These are phyloP conservation scores for Torulaspora pretoriensis DNA, from an alignment of 1,139 yeast genomes.

Conservation along the genomic window DNA sequence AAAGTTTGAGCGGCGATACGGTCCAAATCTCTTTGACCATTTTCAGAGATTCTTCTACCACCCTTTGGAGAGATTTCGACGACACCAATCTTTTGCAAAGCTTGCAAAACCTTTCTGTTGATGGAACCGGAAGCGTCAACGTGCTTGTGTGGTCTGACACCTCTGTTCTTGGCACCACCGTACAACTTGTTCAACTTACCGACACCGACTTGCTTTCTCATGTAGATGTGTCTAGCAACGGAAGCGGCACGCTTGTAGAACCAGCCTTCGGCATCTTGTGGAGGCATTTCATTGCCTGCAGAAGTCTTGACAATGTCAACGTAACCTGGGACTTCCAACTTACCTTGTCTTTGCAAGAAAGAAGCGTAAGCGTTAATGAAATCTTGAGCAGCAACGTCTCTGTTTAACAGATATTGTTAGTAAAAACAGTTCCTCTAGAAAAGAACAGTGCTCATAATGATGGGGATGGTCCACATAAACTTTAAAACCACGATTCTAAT, in stretches of 20 bases:
- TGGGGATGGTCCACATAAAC: not conserved
- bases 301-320: conserved; percentile 99
- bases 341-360: conserved; percentile 99
- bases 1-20: conserved; percentile 99
- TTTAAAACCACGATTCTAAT: not conserved
- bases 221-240: conserved; percentile 99
- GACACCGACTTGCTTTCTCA: conserved; percentile 99
- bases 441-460: not conserved
- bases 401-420: conserved; percentile 27
- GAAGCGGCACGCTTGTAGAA: conserved; percentile 99
- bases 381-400: conserved; percentile 99
- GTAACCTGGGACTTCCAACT: conserved; percentile 99
- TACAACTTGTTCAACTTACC: conserved; percentile 98
- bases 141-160: conserved; percentile 98
- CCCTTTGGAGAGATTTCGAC: conserved; percentile 96
- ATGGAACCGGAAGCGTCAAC: conserved; percentile 98
- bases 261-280: conserved; percentile 99
- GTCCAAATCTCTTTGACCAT: conserved; percentile 99
- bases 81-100: conserved; percentile 97
- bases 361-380: conserved; percentile 99
- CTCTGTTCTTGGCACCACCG: conserved; percentile 99
- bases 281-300: conserved; percentile 98
- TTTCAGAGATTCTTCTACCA: conserved; percentile 99
- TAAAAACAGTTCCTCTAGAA: not conserved
- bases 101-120: conserved; percentile 97